Evolutionary conservation across 805 yeast genomes (phyloP).

Genomic region (Blastobotrys peoriensis): DNA sequence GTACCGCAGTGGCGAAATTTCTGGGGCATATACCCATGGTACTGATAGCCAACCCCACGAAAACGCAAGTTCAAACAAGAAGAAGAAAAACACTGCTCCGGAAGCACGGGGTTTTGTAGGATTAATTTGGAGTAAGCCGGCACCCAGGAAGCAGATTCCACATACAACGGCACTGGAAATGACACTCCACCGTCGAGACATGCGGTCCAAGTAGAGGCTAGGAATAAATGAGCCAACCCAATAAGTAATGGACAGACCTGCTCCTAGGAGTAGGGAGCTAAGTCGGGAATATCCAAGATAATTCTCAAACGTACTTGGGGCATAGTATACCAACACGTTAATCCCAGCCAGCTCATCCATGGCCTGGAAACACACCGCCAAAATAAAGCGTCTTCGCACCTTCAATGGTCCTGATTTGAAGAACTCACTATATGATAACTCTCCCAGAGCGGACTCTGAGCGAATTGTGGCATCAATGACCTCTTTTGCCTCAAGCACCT

Average conservation of each 20-base stretch:
- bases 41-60: conserved; percentile 92
- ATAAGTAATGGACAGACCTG: conserved; percentile 63
- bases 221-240: conserved; percentile 55
- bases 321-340: conserved; percentile 24
- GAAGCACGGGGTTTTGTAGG: too few relatives aligned
- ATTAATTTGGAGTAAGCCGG: too few relatives aligned
- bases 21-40: conserved; percentile 80
- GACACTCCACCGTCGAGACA: too few relatives aligned
- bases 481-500: conserved; percentile 63
- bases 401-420: conserved; percentile 3
- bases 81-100: conserved; percentile 47
- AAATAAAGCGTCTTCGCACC: not conserved
- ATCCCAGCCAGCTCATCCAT: conserved; percentile 8
- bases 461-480: conserved; percentile 37
- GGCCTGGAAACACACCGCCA: not conserved
- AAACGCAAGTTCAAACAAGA: conserved; percentile 70
- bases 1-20: conserved; percentile 72
- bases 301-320: conserved; percentile 87
- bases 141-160: too few relatives aligned
- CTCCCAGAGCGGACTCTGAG: conserved; percentile 16
- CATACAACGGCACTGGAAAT: too few relatives aligned
- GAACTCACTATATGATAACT: conserved; percentile 2
- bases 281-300: conserved; percentile 68
- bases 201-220: too few relatives aligned
- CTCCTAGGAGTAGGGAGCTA: conserved; percentile 71